Conservation (phyloP, 2,329 filamentous ascomycete genomes). For the Phyllosticta citrichinensis region DNA sequence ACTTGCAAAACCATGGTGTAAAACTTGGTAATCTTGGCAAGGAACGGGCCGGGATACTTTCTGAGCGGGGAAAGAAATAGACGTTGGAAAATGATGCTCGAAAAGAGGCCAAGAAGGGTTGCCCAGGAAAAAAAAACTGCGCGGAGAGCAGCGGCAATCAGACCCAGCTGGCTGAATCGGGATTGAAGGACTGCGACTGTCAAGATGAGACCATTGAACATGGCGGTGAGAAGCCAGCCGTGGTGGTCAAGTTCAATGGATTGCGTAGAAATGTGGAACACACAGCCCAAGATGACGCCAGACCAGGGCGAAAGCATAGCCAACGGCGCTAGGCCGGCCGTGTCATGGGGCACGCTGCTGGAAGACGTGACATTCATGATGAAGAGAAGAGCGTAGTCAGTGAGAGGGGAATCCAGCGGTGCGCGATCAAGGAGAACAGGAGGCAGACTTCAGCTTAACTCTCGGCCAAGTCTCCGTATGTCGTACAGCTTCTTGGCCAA, state of each 20-base stretch:
- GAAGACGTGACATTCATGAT: neutral
- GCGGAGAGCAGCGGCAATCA: neutral
- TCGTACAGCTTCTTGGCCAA: neutral
- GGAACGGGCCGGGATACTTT: conserved; percentile 12
- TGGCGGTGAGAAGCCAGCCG: neutral
- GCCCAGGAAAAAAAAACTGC: neutral
- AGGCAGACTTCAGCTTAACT: neutral
- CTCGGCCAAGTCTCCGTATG: neutral
- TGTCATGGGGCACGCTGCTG: neutral
- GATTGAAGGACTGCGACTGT: neutral
- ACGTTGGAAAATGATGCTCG: conserved; percentile 31
- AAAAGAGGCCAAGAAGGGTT: conserved; percentile 11
- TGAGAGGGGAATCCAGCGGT: too few species aligned
- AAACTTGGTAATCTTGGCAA: conserved; percentile 4
- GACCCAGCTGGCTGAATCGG: neutral
- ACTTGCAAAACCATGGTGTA: neutral
- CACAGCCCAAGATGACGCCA: neutral
- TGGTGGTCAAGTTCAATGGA: neutral
- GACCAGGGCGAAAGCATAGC: neutral
- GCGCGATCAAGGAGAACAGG: neutral
- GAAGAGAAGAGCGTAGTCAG: neutral
- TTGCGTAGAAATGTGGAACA: neutral
- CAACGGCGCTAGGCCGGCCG: neutral
- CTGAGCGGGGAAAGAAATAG: conserved; percentile 31
- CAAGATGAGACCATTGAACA: neutral